Evolutionary conservation across 2,329 filamentous ascomycete genomes (phyloP), one percentile per base, ranked within the genome.

Genomic region (Orbilia brochopaga): DNA sequence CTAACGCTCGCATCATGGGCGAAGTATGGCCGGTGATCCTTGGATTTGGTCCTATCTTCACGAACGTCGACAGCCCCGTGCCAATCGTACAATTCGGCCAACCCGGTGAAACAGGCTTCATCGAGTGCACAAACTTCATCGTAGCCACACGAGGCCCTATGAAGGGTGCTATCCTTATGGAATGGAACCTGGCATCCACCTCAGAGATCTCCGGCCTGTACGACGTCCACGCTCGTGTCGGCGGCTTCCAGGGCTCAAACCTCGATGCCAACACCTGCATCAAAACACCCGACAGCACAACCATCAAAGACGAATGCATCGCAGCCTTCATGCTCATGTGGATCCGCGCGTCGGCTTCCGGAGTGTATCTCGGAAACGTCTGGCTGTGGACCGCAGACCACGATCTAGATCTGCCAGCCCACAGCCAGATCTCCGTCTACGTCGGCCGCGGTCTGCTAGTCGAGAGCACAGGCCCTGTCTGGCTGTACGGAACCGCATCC

Each of bases 201-300:
- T 83, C 82, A 54, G 82, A 10, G 75, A 66, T 74, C 11, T 67
- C 69, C 1, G 86, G 85, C 15, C 83, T 88, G 78, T 99, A 92
- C 90, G 94, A 99, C 77, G 88, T 92, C 17, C 94, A 99, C 83
- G 89, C 94, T 81, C 91, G 94, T 77, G 86, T 99, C 76, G 93
- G 92, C 76, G 94, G 94, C 32, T 54, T 88, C 89, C 63, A 60
- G 19, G 75, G 75, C 23, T 73, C 74, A 35, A 74, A 74, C 27
- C 78, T 74, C 77, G 80, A 76, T 8, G 78, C 81, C 3, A 77
- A 79, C 48, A 80, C 75, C 8, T 77, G 77, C 51, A 84, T 83
- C 77, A 82, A 81, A 76, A 83, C 81, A 0, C 82, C 83, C 1
- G 46, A 19, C n/a, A 67, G 73, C 52, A 56, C 35, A 19, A 53